phyloP scores from a whole-genome alignment of 192 early-diverging fungal species.

The Backusella tarrabulga region DNA sequence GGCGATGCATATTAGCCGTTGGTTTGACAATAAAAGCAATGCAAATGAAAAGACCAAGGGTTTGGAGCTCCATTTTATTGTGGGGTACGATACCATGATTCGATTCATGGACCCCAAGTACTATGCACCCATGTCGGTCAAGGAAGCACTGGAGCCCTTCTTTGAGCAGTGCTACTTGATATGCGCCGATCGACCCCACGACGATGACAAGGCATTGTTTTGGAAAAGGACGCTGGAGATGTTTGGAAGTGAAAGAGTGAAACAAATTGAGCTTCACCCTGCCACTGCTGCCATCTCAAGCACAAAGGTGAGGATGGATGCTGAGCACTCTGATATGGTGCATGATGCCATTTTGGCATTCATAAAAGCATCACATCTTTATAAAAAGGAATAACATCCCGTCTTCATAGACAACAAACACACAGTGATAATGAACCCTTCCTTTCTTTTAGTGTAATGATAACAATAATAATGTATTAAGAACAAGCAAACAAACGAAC shows the following conservation, averaged over 20 bases:
- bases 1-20: conserved; percentile 39
- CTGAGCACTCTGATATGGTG: background rate
- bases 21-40: conserved; percentile 5
- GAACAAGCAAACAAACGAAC: background rate
- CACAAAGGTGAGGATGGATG: conserved; percentile 13
- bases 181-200: conserved; percentile 45
- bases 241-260: background rate
- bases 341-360: conserved; percentile 7
- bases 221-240: conserved; percentile 5
- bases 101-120: conserved; percentile 77
- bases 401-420: background rate
- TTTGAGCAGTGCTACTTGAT: conserved; percentile 49
- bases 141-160: conserved; percentile 50
- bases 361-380: background rate
- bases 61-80: conserved; percentile 58
- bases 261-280: conserved; percentile 9
- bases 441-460: background rate
- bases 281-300: conserved; percentile 13
- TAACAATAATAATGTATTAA: background rate
- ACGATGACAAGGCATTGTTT: conserved; percentile 20
- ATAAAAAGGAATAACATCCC: background rate
- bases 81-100: conserved; percentile 80
- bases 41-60: background rate
- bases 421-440: background rate
- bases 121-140: conserved; percentile 49